phyloP scores from a whole-genome alignment of 2,329 filamentous ascomycete species.

The Ascocoryne sarcoides region DNA sequence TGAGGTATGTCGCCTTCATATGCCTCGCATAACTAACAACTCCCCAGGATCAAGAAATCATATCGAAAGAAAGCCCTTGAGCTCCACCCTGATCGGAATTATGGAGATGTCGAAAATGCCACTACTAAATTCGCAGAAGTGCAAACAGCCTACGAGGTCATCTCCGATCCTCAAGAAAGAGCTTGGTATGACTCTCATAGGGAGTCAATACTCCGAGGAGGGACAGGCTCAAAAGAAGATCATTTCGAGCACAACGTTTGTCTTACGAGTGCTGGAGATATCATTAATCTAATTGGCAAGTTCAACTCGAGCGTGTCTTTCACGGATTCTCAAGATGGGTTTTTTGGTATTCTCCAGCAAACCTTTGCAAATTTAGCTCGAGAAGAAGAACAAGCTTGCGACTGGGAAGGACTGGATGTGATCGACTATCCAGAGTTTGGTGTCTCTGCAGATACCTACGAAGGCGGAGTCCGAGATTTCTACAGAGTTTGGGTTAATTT shows the following conservation, averaged over 20 bases:
- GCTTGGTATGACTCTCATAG: slow-evolving; percentile 97
- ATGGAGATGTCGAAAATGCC: slow-evolving; percentile 72
- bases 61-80: slow-evolving; percentile 88
- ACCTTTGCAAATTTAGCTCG: slow-evolving; percentile 72
- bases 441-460: slow-evolving; percentile 62
- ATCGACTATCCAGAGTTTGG: slow-evolving; percentile 78
- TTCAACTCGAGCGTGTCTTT: slow-evolving; percentile 75
- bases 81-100: slow-evolving; percentile 90
- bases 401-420: slow-evolving; percentile 53
- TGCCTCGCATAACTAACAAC: not conserved
- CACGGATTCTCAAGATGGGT: slow-evolving; percentile 69
- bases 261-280: slow-evolving; percentile 72
- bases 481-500: slow-evolving; percentile 77
- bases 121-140: slow-evolving; percentile 85
- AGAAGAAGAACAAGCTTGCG: slow-evolving; percentile 70
- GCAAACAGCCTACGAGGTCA: slow-evolving; percentile 88
- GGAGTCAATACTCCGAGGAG: slow-evolving; percentile 63
- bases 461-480: slow-evolving; percentile 69
- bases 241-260: slow-evolving; percentile 60
- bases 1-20: slow-evolving; percentile 32
- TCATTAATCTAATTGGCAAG: slow-evolving; percentile 67
- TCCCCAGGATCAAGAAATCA: slow-evolving; percentile 73
- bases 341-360: slow-evolving; percentile 71
- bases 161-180: slow-evolving; percentile 90
- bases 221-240: slow-evolving; percentile 31